Conservation (phyloP, 106 monocot genomes). For the Dendrobium huoshanense region DNA sequence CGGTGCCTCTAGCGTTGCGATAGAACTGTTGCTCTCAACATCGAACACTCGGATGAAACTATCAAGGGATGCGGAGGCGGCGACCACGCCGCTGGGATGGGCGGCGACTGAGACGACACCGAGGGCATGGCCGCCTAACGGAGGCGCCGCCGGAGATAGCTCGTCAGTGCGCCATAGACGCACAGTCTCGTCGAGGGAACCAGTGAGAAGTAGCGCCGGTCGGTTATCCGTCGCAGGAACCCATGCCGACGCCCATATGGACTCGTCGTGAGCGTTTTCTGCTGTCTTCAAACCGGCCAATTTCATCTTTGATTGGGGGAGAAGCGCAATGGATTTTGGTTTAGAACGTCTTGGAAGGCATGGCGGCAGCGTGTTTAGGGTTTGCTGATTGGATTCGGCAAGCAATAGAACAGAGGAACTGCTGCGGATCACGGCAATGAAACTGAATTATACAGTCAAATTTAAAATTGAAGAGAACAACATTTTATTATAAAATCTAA, state of each 20-base stretch:
- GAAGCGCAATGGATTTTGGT: background rate
- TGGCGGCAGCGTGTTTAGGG: background rate
- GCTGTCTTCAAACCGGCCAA: slow-evolving; percentile 74
- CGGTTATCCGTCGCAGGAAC: slow-evolving; percentile 58
- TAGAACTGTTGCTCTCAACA: slow-evolving; percentile 52
- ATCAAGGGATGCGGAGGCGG: slow-evolving; percentile 91
- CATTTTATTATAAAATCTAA: no score
- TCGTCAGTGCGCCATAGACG: slow-evolving; percentile 83
- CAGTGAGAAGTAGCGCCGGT: slow-evolving; percentile 82
- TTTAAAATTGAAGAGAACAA: no score
- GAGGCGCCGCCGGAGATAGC: slow-evolving; percentile 40
- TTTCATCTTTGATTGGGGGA: slow-evolving; percentile 52
- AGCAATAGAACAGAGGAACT: no score
- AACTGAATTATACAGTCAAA: no score
- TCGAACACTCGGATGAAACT: slow-evolving; percentile 89
- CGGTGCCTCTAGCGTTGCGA: slow-evolving; percentile 78
- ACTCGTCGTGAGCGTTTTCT: slow-evolving; percentile 92
- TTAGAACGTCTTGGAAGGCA: background rate
- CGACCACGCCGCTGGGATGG: slow-evolving; percentile 64
- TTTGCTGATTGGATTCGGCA: background rate
- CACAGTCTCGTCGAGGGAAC: slow-evolving; percentile 92
- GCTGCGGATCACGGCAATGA: no score
- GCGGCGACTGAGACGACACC: slow-evolving; percentile 93
- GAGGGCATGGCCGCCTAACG: slow-evolving; percentile 67
- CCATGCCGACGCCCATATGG: slow-evolving; percentile 91